Conservation (phyloP, 1,284 basidiomycete genomes). For the Tilletiopsis washingtonensis region DNA sequence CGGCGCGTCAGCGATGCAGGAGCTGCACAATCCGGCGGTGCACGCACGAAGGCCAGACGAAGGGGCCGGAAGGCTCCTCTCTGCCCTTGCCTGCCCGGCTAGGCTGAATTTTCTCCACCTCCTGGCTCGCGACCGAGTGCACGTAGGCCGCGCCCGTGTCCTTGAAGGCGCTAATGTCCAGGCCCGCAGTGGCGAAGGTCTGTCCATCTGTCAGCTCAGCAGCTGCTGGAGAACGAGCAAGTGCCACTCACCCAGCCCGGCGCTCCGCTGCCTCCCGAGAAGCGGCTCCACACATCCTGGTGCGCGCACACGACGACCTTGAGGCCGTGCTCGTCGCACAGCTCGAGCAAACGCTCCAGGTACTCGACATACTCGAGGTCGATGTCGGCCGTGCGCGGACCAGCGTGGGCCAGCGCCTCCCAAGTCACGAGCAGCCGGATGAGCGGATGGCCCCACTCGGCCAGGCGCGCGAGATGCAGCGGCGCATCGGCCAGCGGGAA, state of each 20-base stretch:
- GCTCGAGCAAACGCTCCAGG: constrained; percentile 61
- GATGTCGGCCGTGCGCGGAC: constrained; percentile 52
- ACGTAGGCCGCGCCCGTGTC: constrained; percentile 40
- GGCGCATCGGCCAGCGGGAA: constrained; percentile 44
- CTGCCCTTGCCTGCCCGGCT: too few relatives aligned
- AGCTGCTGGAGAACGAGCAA: too few relatives aligned
- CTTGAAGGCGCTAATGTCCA: constrained; percentile 23
- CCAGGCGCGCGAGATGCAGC: constrained; percentile 41
- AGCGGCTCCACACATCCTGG: constrained; percentile 78
- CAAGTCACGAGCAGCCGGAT: constrained; percentile 72
- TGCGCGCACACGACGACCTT: constrained; percentile 63
- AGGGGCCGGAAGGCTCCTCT: constrained; percentile 32
- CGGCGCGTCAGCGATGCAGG: too few relatives aligned
- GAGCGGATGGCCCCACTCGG: constrained; percentile 48
- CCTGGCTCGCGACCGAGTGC: constrained; percentile 19
- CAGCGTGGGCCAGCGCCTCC: constrained; percentile 89
- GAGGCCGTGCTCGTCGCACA: constrained; percentile 74
- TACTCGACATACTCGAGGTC: constrained; percentile 78
- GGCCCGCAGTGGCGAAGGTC: constrained; percentile 36
- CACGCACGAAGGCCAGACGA: constrained; percentile 39
- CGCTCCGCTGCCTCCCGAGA: constrained; percentile 64
- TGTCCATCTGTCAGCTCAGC: neutral
- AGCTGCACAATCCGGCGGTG: neutral
- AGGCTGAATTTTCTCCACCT: too few relatives aligned
- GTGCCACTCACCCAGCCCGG: constrained; percentile 63